Conservation (phyloP, 441 rosid species). For the Gossypium gossypioides region DNA sequence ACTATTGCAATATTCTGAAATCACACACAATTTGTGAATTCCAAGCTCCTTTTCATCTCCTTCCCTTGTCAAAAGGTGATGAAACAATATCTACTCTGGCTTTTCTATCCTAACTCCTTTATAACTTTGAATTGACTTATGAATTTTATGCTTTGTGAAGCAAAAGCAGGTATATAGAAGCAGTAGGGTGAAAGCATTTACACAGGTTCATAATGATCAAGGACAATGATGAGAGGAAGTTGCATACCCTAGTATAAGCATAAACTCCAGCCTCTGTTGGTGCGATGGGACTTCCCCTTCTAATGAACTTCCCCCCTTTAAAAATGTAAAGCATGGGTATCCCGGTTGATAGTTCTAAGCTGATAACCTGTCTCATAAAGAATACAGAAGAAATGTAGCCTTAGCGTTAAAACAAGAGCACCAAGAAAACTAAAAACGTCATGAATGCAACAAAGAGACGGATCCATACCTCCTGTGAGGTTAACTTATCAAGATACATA, state of each 20-base stretch:
- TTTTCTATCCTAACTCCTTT: neutral
- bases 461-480: constrained; percentile 72
- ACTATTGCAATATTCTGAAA: neutral
- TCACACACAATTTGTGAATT: neutral
- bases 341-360: constrained; percentile 81
- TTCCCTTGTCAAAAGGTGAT: neutral
- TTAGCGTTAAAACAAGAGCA: neutral
- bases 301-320: constrained; percentile 71
- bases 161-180: neutral
- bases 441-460: neutral
- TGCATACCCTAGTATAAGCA: constrained; percentile 76
- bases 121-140: neutral
- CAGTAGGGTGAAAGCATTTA: neutral
- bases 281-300: constrained; percentile 82
- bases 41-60: neutral
- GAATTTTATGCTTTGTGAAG: neutral
- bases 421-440: neutral
- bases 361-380: constrained; percentile 48
- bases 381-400: neutral
- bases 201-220: neutral
- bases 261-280: constrained; percentile 93
- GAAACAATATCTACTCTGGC: neutral
- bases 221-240: constrained; percentile 10
- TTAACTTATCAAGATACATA: constrained; percentile 89
- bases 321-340: constrained; percentile 87